These are phyloP conservation scores for Fusarium ramigenum DNA, from an alignment of 2,329 filamentous ascomycete genomes.

Conservation along the genomic window DNA sequence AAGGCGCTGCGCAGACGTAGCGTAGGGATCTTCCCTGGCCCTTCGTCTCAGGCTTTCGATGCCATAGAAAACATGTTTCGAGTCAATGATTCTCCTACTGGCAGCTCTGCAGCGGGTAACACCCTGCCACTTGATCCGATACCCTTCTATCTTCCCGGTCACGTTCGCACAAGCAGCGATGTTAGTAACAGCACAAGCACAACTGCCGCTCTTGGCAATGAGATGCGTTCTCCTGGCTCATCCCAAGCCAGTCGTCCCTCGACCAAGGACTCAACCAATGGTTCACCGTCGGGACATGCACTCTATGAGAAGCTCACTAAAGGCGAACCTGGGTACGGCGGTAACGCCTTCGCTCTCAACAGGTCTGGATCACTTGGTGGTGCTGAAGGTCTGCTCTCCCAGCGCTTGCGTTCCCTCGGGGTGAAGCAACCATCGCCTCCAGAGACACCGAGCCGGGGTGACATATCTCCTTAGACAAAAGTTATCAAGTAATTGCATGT, in stretches of 20 bases:
- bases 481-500: neutral
- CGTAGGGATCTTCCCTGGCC: constrained; percentile 57
- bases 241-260: constrained; percentile 47
- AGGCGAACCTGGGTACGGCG: constrained; percentile 71
- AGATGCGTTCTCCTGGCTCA: constrained; percentile 42
- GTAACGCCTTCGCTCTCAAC: constrained; percentile 57
- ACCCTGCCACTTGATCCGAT: constrained; percentile 59
- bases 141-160: constrained; percentile 56
- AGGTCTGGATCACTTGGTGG: constrained; percentile 50
- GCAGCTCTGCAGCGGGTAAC: constrained; percentile 42
- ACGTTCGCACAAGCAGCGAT: constrained; percentile 47
- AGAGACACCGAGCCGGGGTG: neutral
- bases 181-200: constrained; percentile 44
- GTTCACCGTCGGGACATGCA: constrained; percentile 45
- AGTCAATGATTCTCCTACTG: constrained; percentile 11
- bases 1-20: constrained; percentile 68
- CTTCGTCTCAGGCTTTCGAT: constrained; percentile 48
- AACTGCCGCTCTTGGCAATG: constrained; percentile 33
- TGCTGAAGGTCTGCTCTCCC: constrained; percentile 75
- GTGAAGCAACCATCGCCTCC: constrained; percentile 47
- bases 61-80: constrained; percentile 44
- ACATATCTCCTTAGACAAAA: constrained; percentile 5
- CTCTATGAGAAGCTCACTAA: constrained; percentile 75
- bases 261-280: constrained; percentile 47
- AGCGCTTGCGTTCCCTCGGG: constrained; percentile 71